Percentiles rank a stretch among this genome's conserved stretches.
These are phyloP conservation scores for Nidula microcarpa DNA, from an alignment of 768 basidiomycete genomes.

Conservation along the genomic window DNA sequence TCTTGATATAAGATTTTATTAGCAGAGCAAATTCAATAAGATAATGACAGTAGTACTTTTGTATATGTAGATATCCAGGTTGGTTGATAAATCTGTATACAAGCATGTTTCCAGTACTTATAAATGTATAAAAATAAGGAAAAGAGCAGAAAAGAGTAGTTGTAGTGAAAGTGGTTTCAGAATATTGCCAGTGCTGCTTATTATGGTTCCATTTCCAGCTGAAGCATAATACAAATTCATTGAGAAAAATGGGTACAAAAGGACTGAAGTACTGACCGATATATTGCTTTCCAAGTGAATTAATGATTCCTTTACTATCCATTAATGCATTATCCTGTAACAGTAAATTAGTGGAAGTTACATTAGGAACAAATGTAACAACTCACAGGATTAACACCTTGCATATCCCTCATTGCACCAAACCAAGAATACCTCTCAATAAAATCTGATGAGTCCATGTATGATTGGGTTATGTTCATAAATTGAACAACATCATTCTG, in stretches of 20 bases:
- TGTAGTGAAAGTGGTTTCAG: background rate
- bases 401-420: conserved; percentile 49
- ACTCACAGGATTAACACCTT: conserved; percentile 44
- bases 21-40: no score
- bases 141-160: no score
- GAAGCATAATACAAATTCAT: background rate
- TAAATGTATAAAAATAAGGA: no score
- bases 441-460: conserved; percentile 49
- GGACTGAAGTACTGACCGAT: conserved; percentile 18
- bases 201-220: background rate
- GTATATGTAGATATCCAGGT: no score
- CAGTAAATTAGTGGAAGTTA: background rate
- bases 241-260: background rate
- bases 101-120: no score
- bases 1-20: no score
- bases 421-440: conserved; percentile 64
- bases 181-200: background rate
- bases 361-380: background rate
- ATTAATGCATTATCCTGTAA: conserved; percentile 40
- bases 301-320: conserved; percentile 38
- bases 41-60: no score
- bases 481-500: conserved; percentile 39
- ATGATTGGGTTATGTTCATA: conserved; percentile 48
- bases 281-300: conserved; percentile 45
- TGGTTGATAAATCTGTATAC: no score